Conservation (phyloP, 192 early-diverging fungal species). For the Gaertneriomyces sp. region DNA sequence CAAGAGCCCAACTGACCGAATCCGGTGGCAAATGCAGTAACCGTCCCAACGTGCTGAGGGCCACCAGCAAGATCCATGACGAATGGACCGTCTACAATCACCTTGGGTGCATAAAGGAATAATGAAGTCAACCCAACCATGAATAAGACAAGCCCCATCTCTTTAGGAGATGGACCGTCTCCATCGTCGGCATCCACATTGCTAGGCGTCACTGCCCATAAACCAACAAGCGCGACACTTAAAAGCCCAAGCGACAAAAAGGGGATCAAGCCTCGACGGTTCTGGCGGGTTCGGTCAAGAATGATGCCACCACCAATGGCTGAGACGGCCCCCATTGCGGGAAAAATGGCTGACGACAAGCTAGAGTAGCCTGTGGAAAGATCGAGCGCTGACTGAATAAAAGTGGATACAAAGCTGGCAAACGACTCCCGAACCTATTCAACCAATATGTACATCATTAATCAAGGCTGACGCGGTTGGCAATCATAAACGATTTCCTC, state of each 20-base stretch:
- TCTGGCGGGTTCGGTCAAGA: slow-evolving; percentile 11
- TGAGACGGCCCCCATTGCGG: slow-evolving; percentile 26
- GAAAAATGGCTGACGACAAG: slow-evolving; percentile 22
- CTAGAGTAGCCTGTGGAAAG: slow-evolving; percentile 9
- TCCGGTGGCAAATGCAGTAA: slow-evolving; percentile 29
- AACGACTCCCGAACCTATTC: slow-evolving; percentile 27
- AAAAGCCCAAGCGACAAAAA: slow-evolving; percentile 6
- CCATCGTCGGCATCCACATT: slow-evolving; percentile 1
- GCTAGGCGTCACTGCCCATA: slow-evolving; percentile 23
- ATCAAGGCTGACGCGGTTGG: too few relatives aligned
- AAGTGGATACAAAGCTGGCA: slow-evolving; percentile 19
- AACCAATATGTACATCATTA: not conserved
- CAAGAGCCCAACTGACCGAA: slow-evolving; percentile 26
- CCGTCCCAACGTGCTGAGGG: slow-evolving; percentile 7
- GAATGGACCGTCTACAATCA: slow-evolving; percentile 28
- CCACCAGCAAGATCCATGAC: slow-evolving; percentile 30
- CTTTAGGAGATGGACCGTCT: not conserved
- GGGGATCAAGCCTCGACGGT: slow-evolving; percentile 24
- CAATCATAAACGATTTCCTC: not conserved
- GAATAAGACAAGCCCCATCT: slow-evolving; percentile 16
- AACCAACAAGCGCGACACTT: slow-evolving; percentile 11
- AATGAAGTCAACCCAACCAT: slow-evolving; percentile 21
- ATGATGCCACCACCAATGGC: slow-evolving; percentile 17
- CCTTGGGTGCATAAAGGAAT: slow-evolving; percentile 28
- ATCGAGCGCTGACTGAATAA: slow-evolving; percentile 19